These are phyloP conservation scores for Mucor sp. DNA, from an alignment of 371 early-diverging fungal genomes.

Conservation along the genomic window DNA sequence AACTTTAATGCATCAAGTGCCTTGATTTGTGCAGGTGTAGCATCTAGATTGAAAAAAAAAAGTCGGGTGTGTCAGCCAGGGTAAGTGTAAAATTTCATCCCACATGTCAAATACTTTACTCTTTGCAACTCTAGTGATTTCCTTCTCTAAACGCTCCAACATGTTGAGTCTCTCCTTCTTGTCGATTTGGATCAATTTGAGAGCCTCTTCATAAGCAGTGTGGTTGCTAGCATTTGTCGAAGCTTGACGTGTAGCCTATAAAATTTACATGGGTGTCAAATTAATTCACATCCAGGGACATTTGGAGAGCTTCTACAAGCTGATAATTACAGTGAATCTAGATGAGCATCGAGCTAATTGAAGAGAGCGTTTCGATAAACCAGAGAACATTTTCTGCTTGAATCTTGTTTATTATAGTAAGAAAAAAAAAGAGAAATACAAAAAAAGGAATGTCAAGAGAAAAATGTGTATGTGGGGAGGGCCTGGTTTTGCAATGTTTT, in stretches of 20 bases:
- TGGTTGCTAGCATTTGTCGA: slow-evolving; percentile 29
- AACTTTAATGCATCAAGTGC: slow-evolving; percentile 60
- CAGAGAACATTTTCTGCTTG: slow-evolving; percentile 3
- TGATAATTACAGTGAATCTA: slow-evolving; percentile 6
- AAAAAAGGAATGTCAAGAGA: not conserved
- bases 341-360: slow-evolving; percentile 13
- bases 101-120: slow-evolving; percentile 29
- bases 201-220: slow-evolving; percentile 76
- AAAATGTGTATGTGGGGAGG: not conserved
- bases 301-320: not conserved
- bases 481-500: not conserved
- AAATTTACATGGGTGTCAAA: not conserved
- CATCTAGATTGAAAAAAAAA: slow-evolving; percentile 11
- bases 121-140: slow-evolving; percentile 54
- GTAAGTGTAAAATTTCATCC: not conserved
- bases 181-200: slow-evolving; percentile 72
- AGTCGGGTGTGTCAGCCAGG: not conserved
- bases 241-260: slow-evolving; percentile 23
- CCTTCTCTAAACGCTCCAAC: slow-evolving; percentile 52
- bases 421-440: not conserved
- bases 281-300: not conserved
- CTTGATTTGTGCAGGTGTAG: slow-evolving; percentile 49
- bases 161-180: slow-evolving; percentile 59
- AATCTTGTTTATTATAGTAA: not conserved
- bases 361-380: slow-evolving; percentile 13